Evolutionary conservation across 139 green algal species (phyloP).

Genomic region (Chlorella sorokiniana): DNA sequence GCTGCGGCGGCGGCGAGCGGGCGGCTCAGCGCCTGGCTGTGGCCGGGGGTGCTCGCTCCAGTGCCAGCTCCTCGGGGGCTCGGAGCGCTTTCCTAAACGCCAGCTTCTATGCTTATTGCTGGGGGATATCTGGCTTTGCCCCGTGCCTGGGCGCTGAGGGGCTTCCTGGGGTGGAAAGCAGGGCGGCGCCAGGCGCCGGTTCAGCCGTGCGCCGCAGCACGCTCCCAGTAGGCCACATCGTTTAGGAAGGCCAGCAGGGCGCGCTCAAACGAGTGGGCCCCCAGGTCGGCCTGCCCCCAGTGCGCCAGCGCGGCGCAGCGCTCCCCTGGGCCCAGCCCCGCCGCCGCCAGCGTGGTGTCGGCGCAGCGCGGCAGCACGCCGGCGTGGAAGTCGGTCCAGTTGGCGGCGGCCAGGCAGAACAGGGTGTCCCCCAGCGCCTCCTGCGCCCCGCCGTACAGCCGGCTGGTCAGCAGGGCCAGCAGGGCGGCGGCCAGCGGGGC

Average conservation of each 20-base stretch:
- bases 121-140: no score
- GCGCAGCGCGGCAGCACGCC: neutral
- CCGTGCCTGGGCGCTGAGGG: neutral
- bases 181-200: no score
- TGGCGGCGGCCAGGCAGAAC: conserved; percentile 25
- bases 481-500: conserved; percentile 18
- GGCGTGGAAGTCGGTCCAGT: conserved; percentile 25
- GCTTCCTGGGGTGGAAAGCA: neutral
- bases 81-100: no score
- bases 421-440: conserved; percentile 28
- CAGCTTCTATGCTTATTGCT: no score
- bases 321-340: conserved; percentile 9
- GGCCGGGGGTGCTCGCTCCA: no score
- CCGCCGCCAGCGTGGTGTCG: neutral
- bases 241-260: conserved; percentile 30
- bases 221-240: conserved; percentile 19
- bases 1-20: no score
- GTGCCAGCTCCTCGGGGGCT: no score
- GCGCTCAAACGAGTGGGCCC: conserved; percentile 27
- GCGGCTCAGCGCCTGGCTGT: no score
- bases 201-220: neutral
- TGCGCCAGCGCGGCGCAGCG: neutral
- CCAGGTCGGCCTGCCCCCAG: conserved; percentile 23
- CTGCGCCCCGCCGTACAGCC: conserved; percentile 27
- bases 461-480: conserved; percentile 30